Evolutionary conservation across 2,329 filamentous ascomycete species (phyloP), one percentile per base, ranked within the genome.

Genomic region (Fusarium sp.): DNA sequence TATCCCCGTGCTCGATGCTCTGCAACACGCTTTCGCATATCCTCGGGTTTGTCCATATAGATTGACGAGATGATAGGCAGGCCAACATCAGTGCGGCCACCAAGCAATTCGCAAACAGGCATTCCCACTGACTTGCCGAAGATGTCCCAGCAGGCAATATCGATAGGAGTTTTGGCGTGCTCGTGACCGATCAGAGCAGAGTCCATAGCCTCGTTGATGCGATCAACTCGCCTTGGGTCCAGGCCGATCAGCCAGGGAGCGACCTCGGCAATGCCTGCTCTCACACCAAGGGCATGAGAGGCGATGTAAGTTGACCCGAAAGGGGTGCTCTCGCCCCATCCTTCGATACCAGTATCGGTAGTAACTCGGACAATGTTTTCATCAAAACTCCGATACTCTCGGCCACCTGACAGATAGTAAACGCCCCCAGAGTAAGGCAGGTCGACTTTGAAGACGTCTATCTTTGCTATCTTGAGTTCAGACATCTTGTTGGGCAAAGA

Each of bases 121-220:
- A 75, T 56, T 14, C 70, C 55, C 2, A 72, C 67, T 23, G 64
- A 55, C 56, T 72, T 75, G 35, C 72, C 61, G n/a, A 74, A 56
- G 16, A 74, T 58, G 23, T 75, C 69, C 73, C 70, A 74, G 49
- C 72, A 74, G 21, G 69, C 69, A 51, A 74, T 52, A 23, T 75
- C 72, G 10, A 74, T 64, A 7, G 72, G 63, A 14, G 59, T 61
- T 62, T 73, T 74, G 35, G 57, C 72, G 41, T 75, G 63, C 42
- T 57, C 46, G 9, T 75, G 70, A 21, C 63, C 60, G 21, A 68
- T 15, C n/a, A 75, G 44, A 9, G 68, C 52, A 42, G 41, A 52
- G 11, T 72, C 70, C 68, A 75, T 74, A 10, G 64, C 69, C 31
- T 72, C 69, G n/a, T 74, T 72, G 31, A 74, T 73, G 21, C 71